Evolutionary conservation across 2,329 filamentous ascomycete species (phyloP), one percentile per base, ranked within the genome.

Genomic region (Berkeleyomyces rouxiae): DNA sequence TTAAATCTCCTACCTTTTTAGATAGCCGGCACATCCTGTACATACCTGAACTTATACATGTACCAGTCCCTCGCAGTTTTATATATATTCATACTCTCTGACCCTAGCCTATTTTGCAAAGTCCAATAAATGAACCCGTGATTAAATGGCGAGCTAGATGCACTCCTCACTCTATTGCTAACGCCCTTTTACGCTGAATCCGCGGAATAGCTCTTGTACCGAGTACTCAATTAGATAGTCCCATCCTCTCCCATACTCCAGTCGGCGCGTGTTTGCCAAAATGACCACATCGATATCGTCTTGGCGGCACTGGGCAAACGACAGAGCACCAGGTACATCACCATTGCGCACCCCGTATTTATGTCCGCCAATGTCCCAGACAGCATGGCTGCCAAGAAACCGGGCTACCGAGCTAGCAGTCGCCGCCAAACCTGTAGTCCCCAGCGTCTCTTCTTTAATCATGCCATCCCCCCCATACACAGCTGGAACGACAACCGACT

Each of bases 301-400:
- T 7, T 7, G 9, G 7, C 58, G 33, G 40, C 59, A 58, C 43
- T 59, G 4, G 4, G 61, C 59, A 43, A 36, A 58, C 5, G 16
- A 37, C 2, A 43, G 40, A 33, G 58, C 43, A 7, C 58, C 62
- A 33, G n/a, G 46, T 13, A 58, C 16, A n/a, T 43, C 44, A 7
- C 58, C 59, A 3, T 61, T 36, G 31, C 59, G 59, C 16, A 10
- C 39, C n/a, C 59, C 46, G 7, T 31, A 4, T 7, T 23, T 53
- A 6, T 62, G 62, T 1, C 59, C 51, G 2, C 63, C 63, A 7
- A 51, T 67, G 1, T 62, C 59, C 13, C 53, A 44, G 0, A 62
- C 66, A 5, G 66, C 63, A 23, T 67, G 61, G 9, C 31, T 42
- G 7, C 63, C 66, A 40, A 66, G 61, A 47, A 67, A 67, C 23